A percentile compares a stretch with the other conserved stretches of the same genome.
These are phyloP conservation scores for Trichoderma harzianum DNA, from an alignment of 2,329 filamentous ascomycete genomes.

Conservation along the genomic window DNA sequence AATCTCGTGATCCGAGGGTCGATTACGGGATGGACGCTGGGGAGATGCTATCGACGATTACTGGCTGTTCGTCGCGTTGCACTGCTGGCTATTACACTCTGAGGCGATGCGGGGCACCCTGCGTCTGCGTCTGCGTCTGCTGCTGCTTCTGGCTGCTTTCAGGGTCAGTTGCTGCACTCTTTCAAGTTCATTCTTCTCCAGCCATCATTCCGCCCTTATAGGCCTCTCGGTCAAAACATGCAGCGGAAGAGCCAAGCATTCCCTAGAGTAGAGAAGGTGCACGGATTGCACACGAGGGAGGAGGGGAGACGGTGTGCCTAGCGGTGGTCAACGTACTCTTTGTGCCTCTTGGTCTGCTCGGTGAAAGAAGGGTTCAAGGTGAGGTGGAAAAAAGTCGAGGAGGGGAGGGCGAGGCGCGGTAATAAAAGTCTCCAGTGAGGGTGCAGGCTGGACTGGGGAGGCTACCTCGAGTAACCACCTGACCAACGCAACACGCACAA, in stretches of 20 bases:
- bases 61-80: background rate
- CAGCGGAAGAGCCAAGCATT: background rate
- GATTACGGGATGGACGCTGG: slow-evolving; percentile 4
- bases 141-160: slow-evolving; percentile 12
- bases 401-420: slow-evolving; percentile 21
- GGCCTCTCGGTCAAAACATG: background rate
- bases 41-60: slow-evolving; percentile 2
- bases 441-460: slow-evolving; percentile 15
- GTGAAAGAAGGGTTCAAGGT: slow-evolving; percentile 20
- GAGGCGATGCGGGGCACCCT: slow-evolving; percentile 19
- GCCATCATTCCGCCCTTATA: slow-evolving; percentile 10
- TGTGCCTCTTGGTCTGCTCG: slow-evolving; percentile 16
- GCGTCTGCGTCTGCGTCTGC: background rate
- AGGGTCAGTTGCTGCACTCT: slow-evolving; percentile 13
- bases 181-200: background rate
- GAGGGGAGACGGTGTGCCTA: background rate
- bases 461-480: slow-evolving; percentile 19
- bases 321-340: slow-evolving; percentile 17
- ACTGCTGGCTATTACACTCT: slow-evolving; percentile 9
- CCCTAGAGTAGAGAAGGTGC: background rate
- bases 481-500: slow-evolving; percentile 18
- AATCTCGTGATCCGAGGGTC: background rate
- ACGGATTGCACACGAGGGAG: background rate
- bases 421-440: slow-evolving; percentile 20
- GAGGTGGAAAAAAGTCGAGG: slow-evolving; percentile 14